A percentile compares a stretch with the other conserved stretches of the same genome.
Conservation (phyloP, 2,329 filamentous ascomycete genomes). For the Claviceps maximensis region DNA sequence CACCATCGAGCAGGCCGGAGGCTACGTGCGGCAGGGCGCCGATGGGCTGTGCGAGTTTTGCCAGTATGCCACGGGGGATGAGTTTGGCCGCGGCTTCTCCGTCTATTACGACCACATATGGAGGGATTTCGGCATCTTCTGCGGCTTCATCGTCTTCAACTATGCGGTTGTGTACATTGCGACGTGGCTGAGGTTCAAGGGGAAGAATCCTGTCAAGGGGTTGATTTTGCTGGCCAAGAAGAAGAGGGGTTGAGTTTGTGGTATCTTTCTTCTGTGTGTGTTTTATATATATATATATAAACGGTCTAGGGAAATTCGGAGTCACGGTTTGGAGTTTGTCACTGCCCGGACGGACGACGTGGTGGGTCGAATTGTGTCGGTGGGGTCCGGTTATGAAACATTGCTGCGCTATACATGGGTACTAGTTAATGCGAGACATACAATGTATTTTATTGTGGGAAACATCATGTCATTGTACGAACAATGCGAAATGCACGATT, state of each 20-base stretch:
- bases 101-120: conserved; percentile 48
- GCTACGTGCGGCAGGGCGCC: conserved; percentile 44
- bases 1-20: conserved; percentile 40
- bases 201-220: conserved; percentile 23
- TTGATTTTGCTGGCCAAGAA: conserved; percentile 13
- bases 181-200: conserved; percentile 27
- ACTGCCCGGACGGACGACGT: background rate
- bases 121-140: conserved; percentile 53
- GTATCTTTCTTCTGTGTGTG: background rate
- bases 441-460: too few species aligned
- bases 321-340: too few species aligned
- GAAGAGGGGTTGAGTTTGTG: background rate
- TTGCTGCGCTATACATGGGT: too few species aligned
- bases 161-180: conserved; percentile 28
- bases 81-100: conserved; percentile 47
- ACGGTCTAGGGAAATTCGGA: background rate
- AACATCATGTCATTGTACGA: too few species aligned
- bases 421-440: too few species aligned
- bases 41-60: conserved; percentile 52
- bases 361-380: background rate
- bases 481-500: too few species aligned
- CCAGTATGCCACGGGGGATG: conserved; percentile 45
- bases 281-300: too few species aligned
- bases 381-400: too few species aligned
- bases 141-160: conserved; percentile 51